phyloP scores from a whole-genome alignment of 495 filamentous ascomycete genomes.

The Chaetomium cochliodes region DNA sequence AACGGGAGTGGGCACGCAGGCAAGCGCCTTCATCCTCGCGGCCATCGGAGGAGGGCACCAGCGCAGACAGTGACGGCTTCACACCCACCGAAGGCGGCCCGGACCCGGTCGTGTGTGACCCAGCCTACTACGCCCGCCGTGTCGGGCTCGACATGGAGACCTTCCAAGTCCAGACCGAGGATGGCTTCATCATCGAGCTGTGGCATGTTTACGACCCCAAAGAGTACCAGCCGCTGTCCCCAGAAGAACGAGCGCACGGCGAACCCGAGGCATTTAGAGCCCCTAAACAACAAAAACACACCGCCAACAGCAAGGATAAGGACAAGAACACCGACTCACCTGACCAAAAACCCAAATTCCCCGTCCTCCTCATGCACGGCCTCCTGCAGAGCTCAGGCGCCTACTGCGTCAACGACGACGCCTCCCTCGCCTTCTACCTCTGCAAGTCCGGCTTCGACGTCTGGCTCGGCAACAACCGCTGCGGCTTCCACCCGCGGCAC shows the following conservation, averaged over 20 bases:
- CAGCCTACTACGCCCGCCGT: slow-evolving; percentile 81
- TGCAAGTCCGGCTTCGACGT: slow-evolving; percentile 94
- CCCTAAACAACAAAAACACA: slow-evolving; percentile 14
- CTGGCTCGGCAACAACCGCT: slow-evolving; percentile 94
- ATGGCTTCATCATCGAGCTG: slow-evolving; percentile 85
- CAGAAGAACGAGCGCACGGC: slow-evolving; percentile 40
- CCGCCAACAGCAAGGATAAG: slow-evolving; percentile 25
- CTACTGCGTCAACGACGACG: slow-evolving; percentile 87
- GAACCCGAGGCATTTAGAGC: slow-evolving; percentile 44
- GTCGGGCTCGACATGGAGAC: slow-evolving; percentile 86
- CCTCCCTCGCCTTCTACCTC: slow-evolving; percentile 86
- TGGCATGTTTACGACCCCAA: slow-evolving; percentile 89
- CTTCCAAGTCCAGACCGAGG: slow-evolving; percentile 86
- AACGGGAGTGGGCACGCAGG: slow-evolving; percentile 59
- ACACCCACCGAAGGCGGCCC: slow-evolving; percentile 73
- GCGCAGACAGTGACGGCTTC: slow-evolving; percentile 52
- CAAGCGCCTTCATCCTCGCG: slow-evolving; percentile 26
- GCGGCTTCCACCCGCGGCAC: slow-evolving; percentile 79
- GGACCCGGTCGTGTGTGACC: slow-evolving; percentile 74
- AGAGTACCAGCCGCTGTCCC: slow-evolving; percentile 55
- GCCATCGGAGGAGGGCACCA: slow-evolving; percentile 38
- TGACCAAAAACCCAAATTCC: slow-evolving; percentile 64
- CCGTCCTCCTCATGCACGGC: slow-evolving; percentile 85
- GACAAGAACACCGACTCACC: slow-evolving; percentile 25
- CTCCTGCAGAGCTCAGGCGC: slow-evolving; percentile 84